Conservation (phyloP, 1,284 basidiomycete genomes). For the Xerocomus nothofagi region DNA sequence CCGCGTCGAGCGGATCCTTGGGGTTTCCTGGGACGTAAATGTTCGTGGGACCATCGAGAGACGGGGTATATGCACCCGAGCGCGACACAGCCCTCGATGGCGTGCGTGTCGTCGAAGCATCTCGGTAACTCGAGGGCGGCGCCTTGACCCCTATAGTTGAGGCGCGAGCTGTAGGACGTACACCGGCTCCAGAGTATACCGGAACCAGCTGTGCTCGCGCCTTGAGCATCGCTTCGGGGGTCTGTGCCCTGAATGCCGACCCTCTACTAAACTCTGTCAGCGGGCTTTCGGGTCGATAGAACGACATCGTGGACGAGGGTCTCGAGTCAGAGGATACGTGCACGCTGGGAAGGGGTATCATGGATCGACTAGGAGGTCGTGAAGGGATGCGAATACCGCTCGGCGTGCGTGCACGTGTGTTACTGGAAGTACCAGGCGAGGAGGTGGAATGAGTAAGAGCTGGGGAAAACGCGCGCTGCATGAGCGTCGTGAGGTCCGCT, state of each 20-base stretch:
- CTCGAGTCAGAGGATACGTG: constrained; percentile 70
- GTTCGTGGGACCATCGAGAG: constrained; percentile 51
- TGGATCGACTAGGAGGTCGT: constrained; percentile 78
- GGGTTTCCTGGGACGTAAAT: constrained; percentile 69
- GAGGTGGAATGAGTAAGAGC: constrained; percentile 42
- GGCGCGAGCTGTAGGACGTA: constrained; percentile 42
- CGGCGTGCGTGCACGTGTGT: constrained; percentile 40
- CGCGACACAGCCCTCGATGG: constrained; percentile 70
- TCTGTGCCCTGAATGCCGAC: constrained; percentile 53
- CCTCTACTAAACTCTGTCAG: constrained; percentile 43
- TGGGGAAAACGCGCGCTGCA: constrained; percentile 68
- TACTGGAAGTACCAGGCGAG: constrained; percentile 37
- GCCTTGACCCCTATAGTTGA: constrained; percentile 40
- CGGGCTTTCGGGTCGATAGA: constrained; percentile 57
- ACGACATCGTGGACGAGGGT: constrained; percentile 69
- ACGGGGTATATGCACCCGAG: constrained; percentile 58
- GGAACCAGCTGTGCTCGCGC: constrained; percentile 57
- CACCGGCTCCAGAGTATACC: constrained; percentile 47
- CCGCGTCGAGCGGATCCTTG: constrained; percentile 79
- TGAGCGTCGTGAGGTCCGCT: constrained; percentile 40
- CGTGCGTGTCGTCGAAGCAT: constrained; percentile 50
- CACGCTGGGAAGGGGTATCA: constrained; percentile 75
- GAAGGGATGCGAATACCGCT: constrained; percentile 45
- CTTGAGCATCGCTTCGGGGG: constrained; percentile 62
- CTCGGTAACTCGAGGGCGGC: constrained; percentile 77